A percentile compares a stretch with the other conserved stretches of the same genome.
These are phyloP conservation scores for Striga hermonthica DNA, from an alignment of 305 asterid species.

Conservation along the genomic window DNA sequence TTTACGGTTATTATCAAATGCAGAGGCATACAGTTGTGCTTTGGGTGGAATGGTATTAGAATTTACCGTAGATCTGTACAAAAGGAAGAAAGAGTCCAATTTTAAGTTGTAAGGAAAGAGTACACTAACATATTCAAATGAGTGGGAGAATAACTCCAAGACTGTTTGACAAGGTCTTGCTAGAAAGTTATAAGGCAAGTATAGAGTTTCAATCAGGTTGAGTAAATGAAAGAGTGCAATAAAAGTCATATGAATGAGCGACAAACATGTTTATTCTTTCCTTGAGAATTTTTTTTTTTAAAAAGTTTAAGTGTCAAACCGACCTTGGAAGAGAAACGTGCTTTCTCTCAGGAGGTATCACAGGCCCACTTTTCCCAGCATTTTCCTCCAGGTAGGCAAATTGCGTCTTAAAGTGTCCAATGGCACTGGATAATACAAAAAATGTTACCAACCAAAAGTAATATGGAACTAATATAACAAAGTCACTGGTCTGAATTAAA, in stretches of 20 bases:
- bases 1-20: constrained; percentile 47
- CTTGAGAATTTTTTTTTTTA: too few species aligned
- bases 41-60: constrained; percentile 51
- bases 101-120: too few species aligned
- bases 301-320: constrained; percentile 10
- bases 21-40: constrained; percentile 38
- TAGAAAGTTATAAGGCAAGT: too few species aligned
- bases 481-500: constrained; percentile 17
- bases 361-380: constrained; percentile 66
- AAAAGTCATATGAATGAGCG: too few species aligned
- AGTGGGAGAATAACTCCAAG: too few species aligned
- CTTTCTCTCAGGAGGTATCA: constrained; percentile 75
- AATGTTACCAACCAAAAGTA: constrained; percentile 17
- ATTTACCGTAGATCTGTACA: constrained; percentile 65
- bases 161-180: too few species aligned
- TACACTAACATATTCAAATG: too few species aligned
- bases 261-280: too few species aligned
- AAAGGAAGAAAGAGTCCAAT: not conserved
- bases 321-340: constrained; percentile 90
- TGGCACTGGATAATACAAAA: constrained; percentile 53
- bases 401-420: constrained; percentile 77
- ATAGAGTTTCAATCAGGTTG: too few species aligned
- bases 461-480: constrained; percentile 12
- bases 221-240: too few species aligned
- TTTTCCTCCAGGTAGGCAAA: constrained; percentile 85